phyloP scores from a whole-genome alignment of 1,284 basidiomycete species.

The Trametes hirsuta region DNA sequence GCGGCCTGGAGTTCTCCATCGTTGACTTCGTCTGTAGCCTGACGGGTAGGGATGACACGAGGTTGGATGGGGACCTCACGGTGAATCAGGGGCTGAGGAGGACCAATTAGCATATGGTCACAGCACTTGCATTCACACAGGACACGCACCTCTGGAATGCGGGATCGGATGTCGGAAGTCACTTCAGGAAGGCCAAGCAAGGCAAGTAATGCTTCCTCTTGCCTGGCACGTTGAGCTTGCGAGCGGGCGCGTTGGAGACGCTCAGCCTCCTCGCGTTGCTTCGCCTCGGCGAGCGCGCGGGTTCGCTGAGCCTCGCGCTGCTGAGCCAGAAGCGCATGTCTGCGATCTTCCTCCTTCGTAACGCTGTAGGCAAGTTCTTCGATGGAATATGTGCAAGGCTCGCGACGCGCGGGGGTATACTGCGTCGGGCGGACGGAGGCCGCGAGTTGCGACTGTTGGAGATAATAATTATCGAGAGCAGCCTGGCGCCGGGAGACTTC shows the following conservation, averaged over 20 bases:
- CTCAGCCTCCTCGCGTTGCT: constrained; percentile 15
- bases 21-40: neutral
- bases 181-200: constrained; percentile 1
- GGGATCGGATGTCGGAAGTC: neutral
- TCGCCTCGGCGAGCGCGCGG: constrained; percentile 15
- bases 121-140: no score
- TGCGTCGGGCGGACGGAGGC: neutral
- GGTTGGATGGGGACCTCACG: no score
- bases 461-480: constrained; percentile 13
- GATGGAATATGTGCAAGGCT: neutral
- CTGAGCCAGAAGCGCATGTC: constrained; percentile 12
- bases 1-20: constrained; percentile 13
- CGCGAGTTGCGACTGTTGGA: constrained; percentile 5
- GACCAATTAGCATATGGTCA: no score
- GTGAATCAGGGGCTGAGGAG: no score
- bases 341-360: constrained; percentile 21
- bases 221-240: neutral
- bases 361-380: constrained; percentile 11
- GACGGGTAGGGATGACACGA: no score
- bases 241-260: neutral
- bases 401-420: neutral
- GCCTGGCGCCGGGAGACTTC: constrained; percentile 15
- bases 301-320: constrained; percentile 21
- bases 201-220: constrained; percentile 10
- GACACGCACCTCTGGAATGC: constrained; percentile 9